Evolutionary conservation across 768 basidiomycete species (phyloP), one percentile per base, ranked within the genome.

Genomic region (Boletus reticulatus): DNA sequence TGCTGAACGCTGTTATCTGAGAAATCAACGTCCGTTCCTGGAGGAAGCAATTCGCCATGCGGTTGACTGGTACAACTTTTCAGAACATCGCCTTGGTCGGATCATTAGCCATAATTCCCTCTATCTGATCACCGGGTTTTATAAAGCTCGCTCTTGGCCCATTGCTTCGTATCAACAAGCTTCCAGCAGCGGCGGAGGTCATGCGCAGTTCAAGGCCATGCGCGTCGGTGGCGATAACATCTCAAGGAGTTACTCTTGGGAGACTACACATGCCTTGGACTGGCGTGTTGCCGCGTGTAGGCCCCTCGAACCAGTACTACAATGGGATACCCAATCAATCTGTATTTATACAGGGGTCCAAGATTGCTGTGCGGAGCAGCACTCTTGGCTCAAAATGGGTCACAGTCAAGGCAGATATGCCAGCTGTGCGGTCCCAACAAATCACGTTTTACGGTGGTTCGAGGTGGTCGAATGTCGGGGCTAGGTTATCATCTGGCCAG

Each of bases 71-170:
- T 47, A 47, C 32, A 16, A 47, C 19, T 47, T 48, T 10, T 34
- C 47, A 16, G 47, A 37, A 37, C 34, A 48, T 10, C 36, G 47
- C 7, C 47, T 36, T 8, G 47, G 47, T 37, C 47, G 47, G 14
- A 36, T 36, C 11, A 48, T 46, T 5, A 37, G 34, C 36, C 13
- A 37, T 16, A 22, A 50, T 10, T 42, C 49, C 13, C 41, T 50
- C 41, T 50, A 50, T 42, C 19, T 52, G 32, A 44, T 52, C 5
- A 52, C 50, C 11, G 43, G 50, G 2, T 52, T 52, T 10, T 37
- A 52, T n/a, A 52, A 52, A 27, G 43, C 50, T 27, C 20, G 42
- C 1, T 52, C 50, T 14, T 52, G 50, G 50, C 37, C 43, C n/a
- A 14, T 45, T 1, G 51, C 43, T 20, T 36, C 43, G 6, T 52